phyloP scores from a whole-genome alignment of 805 yeast species.

The Ogataea neopini region DNA sequence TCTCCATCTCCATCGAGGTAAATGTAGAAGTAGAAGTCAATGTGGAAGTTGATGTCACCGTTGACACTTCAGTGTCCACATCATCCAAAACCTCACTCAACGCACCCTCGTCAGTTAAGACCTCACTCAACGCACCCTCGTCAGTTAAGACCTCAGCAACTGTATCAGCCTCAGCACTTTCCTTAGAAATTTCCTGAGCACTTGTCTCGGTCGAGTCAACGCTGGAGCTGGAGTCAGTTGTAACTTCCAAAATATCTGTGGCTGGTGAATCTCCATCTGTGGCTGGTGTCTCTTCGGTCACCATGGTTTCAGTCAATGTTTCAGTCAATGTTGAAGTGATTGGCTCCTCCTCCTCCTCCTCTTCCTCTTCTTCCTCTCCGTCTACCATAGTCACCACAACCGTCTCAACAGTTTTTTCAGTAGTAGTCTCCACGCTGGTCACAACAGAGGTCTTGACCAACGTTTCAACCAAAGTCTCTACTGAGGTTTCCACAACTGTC shows the following conservation, averaged over 20 bases:
- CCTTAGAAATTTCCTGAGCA: no score
- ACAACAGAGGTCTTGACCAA: background rate
- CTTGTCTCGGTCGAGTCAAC: no score
- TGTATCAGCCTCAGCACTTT: no score
- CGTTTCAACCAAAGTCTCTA: slow-evolving; percentile 1
- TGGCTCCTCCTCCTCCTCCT: background rate
- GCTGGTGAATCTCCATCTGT: background rate
- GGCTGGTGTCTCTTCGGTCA: background rate
- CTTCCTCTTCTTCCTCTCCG: slow-evolving; percentile 2
- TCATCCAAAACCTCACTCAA: no score
- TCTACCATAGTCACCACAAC: slow-evolving; percentile 3
- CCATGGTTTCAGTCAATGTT: background rate
- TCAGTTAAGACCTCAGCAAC: no score
- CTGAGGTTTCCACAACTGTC: background rate
- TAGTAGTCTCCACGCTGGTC: slow-evolving; percentile 6
- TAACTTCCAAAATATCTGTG: background rate
- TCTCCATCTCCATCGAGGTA: no score
- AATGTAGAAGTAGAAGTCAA: background rate
- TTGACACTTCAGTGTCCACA: no score
- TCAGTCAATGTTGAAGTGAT: background rate
- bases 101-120: no score
- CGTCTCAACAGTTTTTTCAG: slow-evolving; percentile 9
- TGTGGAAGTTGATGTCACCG: background rate
- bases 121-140: no score
- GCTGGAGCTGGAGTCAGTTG: background rate